Evolutionary conservation across 148 eudicot genomes (phyloP).

Genomic region (Arctostaphylos glauca): DNA sequence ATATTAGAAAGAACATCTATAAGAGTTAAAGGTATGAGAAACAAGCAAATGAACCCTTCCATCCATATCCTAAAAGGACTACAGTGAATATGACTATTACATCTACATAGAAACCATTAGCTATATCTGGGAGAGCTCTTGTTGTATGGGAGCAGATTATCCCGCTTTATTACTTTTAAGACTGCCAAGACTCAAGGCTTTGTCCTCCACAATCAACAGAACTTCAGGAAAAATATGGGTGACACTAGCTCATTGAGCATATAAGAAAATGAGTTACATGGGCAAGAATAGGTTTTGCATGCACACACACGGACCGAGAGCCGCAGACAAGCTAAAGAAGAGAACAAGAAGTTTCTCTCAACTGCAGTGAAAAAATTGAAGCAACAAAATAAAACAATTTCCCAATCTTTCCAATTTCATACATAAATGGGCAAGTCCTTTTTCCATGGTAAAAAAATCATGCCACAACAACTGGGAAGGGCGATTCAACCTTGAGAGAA

Average conservation of each 20-base stretch:
- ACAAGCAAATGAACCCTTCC: not conserved
- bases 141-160: not conserved
- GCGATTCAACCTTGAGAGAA: not conserved
- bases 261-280: not conserved
- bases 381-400: not conserved
- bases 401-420: not conserved
- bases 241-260: not conserved
- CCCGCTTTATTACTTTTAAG: not conserved
- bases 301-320: not conserved
- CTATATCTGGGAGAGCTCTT: not conserved
- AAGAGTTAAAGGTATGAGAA: not conserved
- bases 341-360: not conserved
- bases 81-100: not conserved
- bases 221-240: not conserved
- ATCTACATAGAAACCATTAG: not conserved
- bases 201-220: slow-evolving; percentile 1
- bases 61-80: not conserved
- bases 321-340: not conserved
- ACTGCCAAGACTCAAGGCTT: not conserved
- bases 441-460: not conserved
- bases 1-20: not conserved
- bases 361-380: not conserved
- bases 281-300: not conserved
- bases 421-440: not conserved
- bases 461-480: not conserved